phyloP scores from a whole-genome alignment of 2,329 filamentous ascomycete genomes.

The Emergomyces orientalis region DNA sequence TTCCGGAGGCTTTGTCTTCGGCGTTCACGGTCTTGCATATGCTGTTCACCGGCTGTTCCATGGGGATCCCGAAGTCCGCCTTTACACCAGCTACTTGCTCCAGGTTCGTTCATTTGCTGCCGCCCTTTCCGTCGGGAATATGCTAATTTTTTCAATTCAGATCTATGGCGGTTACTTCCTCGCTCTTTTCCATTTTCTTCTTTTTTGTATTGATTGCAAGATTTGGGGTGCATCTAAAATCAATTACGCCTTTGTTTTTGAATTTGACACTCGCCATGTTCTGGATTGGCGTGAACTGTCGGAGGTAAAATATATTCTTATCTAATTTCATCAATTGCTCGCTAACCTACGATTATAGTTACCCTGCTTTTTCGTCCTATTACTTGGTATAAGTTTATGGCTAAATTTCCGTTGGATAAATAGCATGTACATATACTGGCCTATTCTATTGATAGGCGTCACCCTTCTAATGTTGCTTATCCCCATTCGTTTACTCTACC shows the following conservation, averaged over 20 bases:
- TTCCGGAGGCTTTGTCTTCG: conserved; percentile 58
- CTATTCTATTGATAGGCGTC: conserved; percentile 65
- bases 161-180: conserved; percentile 91
- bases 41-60: conserved; percentile 44
- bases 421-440: conserved; percentile 73
- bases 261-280: conserved; percentile 78
- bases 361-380: conserved; percentile 70
- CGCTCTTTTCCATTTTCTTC: conserved; percentile 63
- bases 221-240: conserved; percentile 78
- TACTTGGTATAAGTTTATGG: conserved; percentile 72
- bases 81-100: conserved; percentile 58
- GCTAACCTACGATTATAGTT: conserved; percentile 41
- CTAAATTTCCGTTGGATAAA: conserved; percentile 71
- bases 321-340: neutral
- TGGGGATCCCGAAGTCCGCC: conserved; percentile 36
- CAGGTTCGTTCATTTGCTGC: conserved; percentile 39
- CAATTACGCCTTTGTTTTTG: conserved; percentile 95
- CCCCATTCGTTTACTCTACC: conserved; percentile 64
- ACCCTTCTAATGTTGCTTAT: conserved; percentile 62
- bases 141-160: conserved; percentile 37
- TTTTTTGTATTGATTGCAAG: conserved; percentile 80
- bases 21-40: conserved; percentile 56
- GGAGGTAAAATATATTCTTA: conserved; percentile 43
- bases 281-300: conserved; percentile 83
- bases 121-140: conserved; percentile 3